Evolutionary conservation across 352 stramenopile genomes (phyloP), one percentile per base, ranked within the genome.

Genomic region (Globisporangium parvum): DNA sequence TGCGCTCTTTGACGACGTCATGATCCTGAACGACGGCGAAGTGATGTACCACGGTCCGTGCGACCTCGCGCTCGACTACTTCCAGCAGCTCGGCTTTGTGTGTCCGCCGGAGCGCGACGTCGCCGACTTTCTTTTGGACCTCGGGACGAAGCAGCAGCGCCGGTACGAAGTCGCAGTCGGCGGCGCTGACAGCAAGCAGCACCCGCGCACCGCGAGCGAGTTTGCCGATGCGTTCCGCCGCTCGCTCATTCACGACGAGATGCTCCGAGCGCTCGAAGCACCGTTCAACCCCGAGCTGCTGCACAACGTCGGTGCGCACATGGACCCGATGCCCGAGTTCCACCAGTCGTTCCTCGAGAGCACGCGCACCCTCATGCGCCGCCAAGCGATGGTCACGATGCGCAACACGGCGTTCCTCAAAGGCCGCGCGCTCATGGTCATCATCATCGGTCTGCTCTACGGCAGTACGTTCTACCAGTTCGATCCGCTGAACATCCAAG

Each of bases 1-100:
- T 51, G 71, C 62, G 33, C 62, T 96, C 15, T 97, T 98, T 67
- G 91, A 98, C 65, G 78, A 97, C 55, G 57, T 97, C 0, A 80
- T 96, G 33, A 44, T 98, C 24, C 53, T 98, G 10, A 60, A 59
- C 40, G 57, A 73, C 14, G 63, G 66, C 24, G 23, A 66, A 6
- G 47, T 73, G 40, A 54, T 60, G 23, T 73, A 72, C 23, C 53
- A 71, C 26, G 66, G 63, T 6, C 55, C 55, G 18, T n/a, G 18
- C 14, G 14, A n/a, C 18, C 14, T 20, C 39, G 39, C 18, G 18
- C 39, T 44, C 14, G 5, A 14, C 10, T 18, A 60, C 37, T 49
- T 49, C 31, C 8, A 10, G 14, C 14, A 44, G 5, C 39, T 44
- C 39, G 39, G 39, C 14, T 44, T 44, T 17, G 18, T n/a, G 39